A percentile compares a stretch with the other conserved stretches of the same genome.
Evolutionary conservation across 176 grass and related monocot genomes (phyloP).

Genomic region (Phoenix roebelenii): DNA sequence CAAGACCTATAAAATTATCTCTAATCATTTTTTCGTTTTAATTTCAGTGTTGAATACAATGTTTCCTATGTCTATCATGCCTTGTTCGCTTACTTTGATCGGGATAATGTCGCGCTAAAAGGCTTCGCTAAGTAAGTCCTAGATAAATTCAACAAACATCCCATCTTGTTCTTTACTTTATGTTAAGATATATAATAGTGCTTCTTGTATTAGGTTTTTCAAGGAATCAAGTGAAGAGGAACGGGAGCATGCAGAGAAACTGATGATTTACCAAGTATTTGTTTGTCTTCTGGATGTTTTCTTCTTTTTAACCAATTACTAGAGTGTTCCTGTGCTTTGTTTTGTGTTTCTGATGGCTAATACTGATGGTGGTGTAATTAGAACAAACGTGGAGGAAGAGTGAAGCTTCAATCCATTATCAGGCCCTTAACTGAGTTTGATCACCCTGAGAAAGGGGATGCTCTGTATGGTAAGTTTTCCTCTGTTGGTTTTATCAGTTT

Average conservation of each 20-base stretch:
- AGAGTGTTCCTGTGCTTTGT: background rate
- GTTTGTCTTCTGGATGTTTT: background rate
- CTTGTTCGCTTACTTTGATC: slow-evolving; percentile 86
- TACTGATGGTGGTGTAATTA: background rate
- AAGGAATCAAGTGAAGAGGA: slow-evolving; percentile 17
- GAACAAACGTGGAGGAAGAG: slow-evolving; percentile 23
- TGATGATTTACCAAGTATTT: slow-evolving; percentile 11
- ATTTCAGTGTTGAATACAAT: slow-evolving; percentile 82
- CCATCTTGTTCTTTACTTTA: no score
- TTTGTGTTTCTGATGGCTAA: background rate
- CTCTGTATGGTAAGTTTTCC: slow-evolving; percentile 11
- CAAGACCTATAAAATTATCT: background rate
- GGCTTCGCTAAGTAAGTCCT: slow-evolving; percentile 68
- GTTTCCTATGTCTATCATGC: slow-evolving; percentile 88
- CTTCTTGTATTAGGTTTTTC: slow-evolving; percentile 4
- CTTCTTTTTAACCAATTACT: background rate
- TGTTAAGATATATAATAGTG: no score
- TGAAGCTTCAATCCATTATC: slow-evolving; percentile 15
- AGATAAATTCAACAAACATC: no score
- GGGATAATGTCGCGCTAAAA: slow-evolving; percentile 78
- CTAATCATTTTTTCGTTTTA: background rate
- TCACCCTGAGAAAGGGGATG: slow-evolving; percentile 22
- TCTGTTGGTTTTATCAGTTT: background rate
- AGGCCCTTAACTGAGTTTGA: slow-evolving; percentile 18
- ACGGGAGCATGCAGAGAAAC: slow-evolving; percentile 4